Evolutionary conservation across 257 asterid genomes (phyloP).

Genomic region (Solanum chilense): DNA sequence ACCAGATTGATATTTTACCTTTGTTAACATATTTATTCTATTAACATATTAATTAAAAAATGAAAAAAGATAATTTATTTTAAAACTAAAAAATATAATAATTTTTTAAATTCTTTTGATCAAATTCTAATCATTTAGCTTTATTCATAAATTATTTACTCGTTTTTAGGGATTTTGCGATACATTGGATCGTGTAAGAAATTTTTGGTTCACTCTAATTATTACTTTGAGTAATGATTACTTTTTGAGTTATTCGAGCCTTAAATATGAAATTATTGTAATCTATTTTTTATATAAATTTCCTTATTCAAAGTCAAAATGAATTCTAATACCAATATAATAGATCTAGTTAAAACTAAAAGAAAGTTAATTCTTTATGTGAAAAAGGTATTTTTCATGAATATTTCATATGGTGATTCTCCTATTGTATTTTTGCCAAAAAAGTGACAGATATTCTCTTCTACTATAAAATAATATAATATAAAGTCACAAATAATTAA

Average conservation of each 20-base stretch:
- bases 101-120: rapidly evolving
- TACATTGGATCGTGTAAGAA: neutral
- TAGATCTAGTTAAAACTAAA: neutral
- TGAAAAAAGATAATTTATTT: too few species aligned
- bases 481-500: neutral
- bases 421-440: neutral
- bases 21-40: too few species aligned
- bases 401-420: neutral
- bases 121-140: too few species aligned
- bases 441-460: neutral
- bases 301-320: too few species aligned
- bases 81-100: too few species aligned
- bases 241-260: neutral
- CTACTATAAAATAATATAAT: neutral
- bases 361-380: too few species aligned
- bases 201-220: neutral
- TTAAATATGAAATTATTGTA: too few species aligned
- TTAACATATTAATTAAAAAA: too few species aligned
- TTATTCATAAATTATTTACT: neutral
- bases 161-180: neutral
- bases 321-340: too few species aligned
- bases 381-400: neutral
- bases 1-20: too few species aligned
- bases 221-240: neutral
- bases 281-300: neutral